Conservation (phyloP, 306 rosid genomes). For the Cyclanthera cordifolia region DNA sequence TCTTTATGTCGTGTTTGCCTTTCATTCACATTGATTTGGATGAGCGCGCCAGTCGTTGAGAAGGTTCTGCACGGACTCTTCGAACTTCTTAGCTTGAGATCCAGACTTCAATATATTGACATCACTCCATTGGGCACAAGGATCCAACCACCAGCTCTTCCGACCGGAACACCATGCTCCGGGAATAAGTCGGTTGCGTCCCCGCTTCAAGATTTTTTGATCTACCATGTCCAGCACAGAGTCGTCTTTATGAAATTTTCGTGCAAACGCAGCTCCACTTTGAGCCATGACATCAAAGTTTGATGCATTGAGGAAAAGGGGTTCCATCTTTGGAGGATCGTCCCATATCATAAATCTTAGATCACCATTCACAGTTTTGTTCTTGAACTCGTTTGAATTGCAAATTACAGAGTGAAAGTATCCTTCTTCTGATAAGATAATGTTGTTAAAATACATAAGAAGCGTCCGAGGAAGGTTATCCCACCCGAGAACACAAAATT, state of each 20-base stretch:
- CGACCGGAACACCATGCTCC: conserved; percentile 86
- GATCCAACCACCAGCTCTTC: conserved; percentile 77
- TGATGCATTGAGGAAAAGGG: conserved; percentile 49
- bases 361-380: conserved; percentile 74
- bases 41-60: conserved; percentile 62
- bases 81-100: conserved; percentile 72
- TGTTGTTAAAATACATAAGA: conserved; percentile 84
- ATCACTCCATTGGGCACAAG: conserved; percentile 89
- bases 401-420: conserved; percentile 84
- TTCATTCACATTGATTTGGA: conserved; percentile 26
- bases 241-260: conserved; percentile 47
- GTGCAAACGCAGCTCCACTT: conserved; percentile 83
- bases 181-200: conserved; percentile 28
- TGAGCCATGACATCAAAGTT: conserved; percentile 48
- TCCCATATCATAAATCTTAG: conserved; percentile 85
- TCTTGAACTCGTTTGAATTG: conserved; percentile 69
- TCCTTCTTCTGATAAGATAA: conserved; percentile 66
- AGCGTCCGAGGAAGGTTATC: conserved; percentile 82
- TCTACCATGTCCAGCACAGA: conserved; percentile 65
- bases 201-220: conserved; percentile 48
- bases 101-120: conserved; percentile 66
- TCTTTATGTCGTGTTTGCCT: too few relatives aligned
- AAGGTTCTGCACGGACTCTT: conserved; percentile 55
- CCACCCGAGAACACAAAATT: conserved; percentile 86
- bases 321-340: conserved; percentile 79